Evolutionary conservation across 2,329 filamentous ascomycete species (phyloP), one percentile per base, ranked within the genome.

Genomic region (Teratosphaeria nubilosa): DNA sequence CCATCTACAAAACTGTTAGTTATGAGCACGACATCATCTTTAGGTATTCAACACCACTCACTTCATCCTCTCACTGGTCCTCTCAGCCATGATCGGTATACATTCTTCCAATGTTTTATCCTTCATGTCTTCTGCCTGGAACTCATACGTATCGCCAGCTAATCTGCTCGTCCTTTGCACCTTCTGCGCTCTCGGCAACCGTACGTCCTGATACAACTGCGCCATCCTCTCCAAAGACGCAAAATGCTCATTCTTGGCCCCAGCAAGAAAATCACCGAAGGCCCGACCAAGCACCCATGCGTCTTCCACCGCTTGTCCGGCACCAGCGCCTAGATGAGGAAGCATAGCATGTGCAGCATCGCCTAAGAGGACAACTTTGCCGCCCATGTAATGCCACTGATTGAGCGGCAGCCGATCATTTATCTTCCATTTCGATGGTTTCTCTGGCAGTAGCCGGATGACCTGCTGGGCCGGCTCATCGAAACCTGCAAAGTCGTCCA

Each of bases 291-390:
- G 68, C 25, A 77, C 71, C 74, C 73, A 78, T 3, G 72, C 74
- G 64, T 77, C 76, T 62, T 78, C 72, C 62, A 77, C 68, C 0
- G 76, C 74, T 59, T 77, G 77, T 0, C 73, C 75, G 4, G 76
- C 76, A 16, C 56, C 56, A 34, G 56, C 56, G 0, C 69, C 51
- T 78, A 65, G 2, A 77, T 69, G 64, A 14, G 84, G 84, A 0
- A 82, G 81, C 45, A 80, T 80, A 0, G 82, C 83, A 66, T 86
- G 84, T 0, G 84, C 84, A 0, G 84, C 82, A 64, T 87, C 84
- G 14, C 84, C 84, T 0, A 83, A 69, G 1, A 86, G 74, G 0
- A 74, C 69, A 11, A 77, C 72, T 41, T 72, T 71, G 2, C 72
- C 73, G 5, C 59, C 61, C 16, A 77, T 77, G 2, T 80, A 77